These are phyloP conservation scores for Chaetoscypha palmicola DNA, from an alignment of 2,329 filamentous ascomycete species.

Conservation along the genomic window DNA sequence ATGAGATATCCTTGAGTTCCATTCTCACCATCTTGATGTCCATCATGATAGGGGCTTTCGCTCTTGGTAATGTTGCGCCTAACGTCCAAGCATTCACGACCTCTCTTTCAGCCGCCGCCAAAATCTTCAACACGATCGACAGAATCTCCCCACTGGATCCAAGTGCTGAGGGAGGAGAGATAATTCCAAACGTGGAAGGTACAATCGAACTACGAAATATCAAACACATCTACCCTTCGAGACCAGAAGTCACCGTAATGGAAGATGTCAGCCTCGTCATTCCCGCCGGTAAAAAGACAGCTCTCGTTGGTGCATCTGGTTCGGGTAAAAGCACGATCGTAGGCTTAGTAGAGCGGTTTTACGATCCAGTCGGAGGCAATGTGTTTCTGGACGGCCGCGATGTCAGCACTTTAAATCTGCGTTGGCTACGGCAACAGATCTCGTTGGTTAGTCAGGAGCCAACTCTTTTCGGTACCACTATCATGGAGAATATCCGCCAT, in stretches of 20 bases:
- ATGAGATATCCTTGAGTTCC: slow-evolving; percentile 57
- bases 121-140: slow-evolving; percentile 94
- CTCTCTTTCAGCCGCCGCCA: slow-evolving; percentile 73
- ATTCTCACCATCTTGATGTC: slow-evolving; percentile 84
- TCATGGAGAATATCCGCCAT: slow-evolving; percentile 83
- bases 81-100: slow-evolving; percentile 82
- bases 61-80: slow-evolving; percentile 79
- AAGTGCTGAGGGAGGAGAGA: slow-evolving; percentile 60
- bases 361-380: slow-evolving; percentile 74
- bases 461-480: slow-evolving; percentile 80
- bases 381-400: slow-evolving; percentile 79
- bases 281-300: slow-evolving; percentile 85
- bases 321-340: slow-evolving; percentile 94
- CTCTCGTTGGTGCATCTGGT: slow-evolving; percentile 87
- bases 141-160: slow-evolving; percentile 79
- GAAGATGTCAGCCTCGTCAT: slow-evolving; percentile 71
- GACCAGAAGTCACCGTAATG: slow-evolving; percentile 86
- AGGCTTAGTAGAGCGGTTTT: slow-evolving; percentile 88
- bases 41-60: slow-evolving; percentile 89
- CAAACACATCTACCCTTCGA: slow-evolving; percentile 90
- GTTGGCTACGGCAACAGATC: slow-evolving; percentile 88
- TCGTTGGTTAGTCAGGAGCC: slow-evolving; percentile 91
- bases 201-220: slow-evolving; percentile 74
- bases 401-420: slow-evolving; percentile 73
- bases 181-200: slow-evolving; percentile 65